Conservation (phyloP, 805 yeast species). For the Ogataea dorogensis region DNA sequence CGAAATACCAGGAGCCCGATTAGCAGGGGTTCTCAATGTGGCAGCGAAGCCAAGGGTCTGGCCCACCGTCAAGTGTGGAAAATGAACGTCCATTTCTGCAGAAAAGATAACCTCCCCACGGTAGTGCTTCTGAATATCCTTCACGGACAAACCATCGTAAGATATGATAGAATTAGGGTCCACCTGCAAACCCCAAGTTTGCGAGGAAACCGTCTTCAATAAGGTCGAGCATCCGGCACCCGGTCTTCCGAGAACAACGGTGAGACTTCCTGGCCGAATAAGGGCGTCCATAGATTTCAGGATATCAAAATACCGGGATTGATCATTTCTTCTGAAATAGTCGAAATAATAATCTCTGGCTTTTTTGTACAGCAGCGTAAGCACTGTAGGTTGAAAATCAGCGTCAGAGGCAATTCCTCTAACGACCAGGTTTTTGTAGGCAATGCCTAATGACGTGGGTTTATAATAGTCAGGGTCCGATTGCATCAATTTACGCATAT, state of each 20-base stretch:
- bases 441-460: slow-evolving; percentile 58
- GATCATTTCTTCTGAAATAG: slow-evolving; percentile 28
- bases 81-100: slow-evolving; percentile 65
- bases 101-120: slow-evolving; percentile 69
- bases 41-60: slow-evolving; percentile 66
- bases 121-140: slow-evolving; percentile 47
- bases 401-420: slow-evolving; percentile 66
- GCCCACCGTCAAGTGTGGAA: slow-evolving; percentile 63
- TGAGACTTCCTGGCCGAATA: slow-evolving; percentile 59
- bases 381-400: slow-evolving; percentile 61
- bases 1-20: slow-evolving; percentile 51
- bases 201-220: slow-evolving; percentile 56
- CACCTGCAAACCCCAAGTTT: slow-evolving; percentile 58
- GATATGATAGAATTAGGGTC: slow-evolving; percentile 45
- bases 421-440: slow-evolving; percentile 57
- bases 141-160: slow-evolving; percentile 52
- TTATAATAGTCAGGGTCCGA: slow-evolving; percentile 62
- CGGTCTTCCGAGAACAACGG: slow-evolving; percentile 76
- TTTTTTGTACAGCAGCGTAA: slow-evolving; percentile 41
- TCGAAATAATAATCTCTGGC: slow-evolving; percentile 30
- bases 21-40: slow-evolving; percentile 54
- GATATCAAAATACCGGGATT: slow-evolving; percentile 45
- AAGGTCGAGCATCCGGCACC: slow-evolving; percentile 79
- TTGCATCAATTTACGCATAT: slow-evolving; percentile 50
- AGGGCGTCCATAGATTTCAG: slow-evolving; percentile 66